Evolutionary conservation across 441 rosid species (phyloP), one percentile per base, ranked within the genome.

Genomic region (Gossypium lobatum): DNA sequence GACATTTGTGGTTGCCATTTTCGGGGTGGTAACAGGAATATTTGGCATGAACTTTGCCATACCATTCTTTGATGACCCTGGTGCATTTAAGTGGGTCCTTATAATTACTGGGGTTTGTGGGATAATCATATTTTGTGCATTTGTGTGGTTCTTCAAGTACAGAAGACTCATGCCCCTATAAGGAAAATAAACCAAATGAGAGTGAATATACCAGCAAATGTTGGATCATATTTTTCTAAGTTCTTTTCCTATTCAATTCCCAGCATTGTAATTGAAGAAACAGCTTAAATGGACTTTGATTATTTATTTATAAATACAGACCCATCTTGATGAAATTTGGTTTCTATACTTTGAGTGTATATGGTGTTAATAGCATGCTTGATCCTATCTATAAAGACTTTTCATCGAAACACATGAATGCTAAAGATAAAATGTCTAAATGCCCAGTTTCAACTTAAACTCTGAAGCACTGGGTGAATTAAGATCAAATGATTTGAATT

Each of bases 1-100:
- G 2, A 93, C 98, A 2, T 93, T 95, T 62, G 98, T 95, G 23
- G 99, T 90, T 23, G 97, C 99, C 64, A 91, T 95, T 63, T 91
- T 93, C 73, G 99, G 97, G 50, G 99, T 95, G 8, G 99, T 95
- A 59, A 96, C 98, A 0, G 98, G 99, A 77, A 81, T 95, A 45
- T 95, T 93, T 78, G 98, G 98, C n/a, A 95, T 95, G 99, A 93
- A 93, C 72, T 95, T 93, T 65, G 26, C 73, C 17, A 80, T 91
- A 78, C 82, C 96, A 21, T 70, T 93, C 65, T 93, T 95, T 79
- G 88, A 88, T 39, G 80, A 90, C 58, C 73, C 91, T 5, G 74
- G 53, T 9, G 97, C 99, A 60, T 95, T 95, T 76, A 85, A 86
- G 64, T 95, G 98, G 99, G 99, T 93, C 11, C 94, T 95, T 52